Evolutionary conservation across 2,329 filamentous ascomycete species (phyloP).

Genomic region (Ophiostoma sp.): DNA sequence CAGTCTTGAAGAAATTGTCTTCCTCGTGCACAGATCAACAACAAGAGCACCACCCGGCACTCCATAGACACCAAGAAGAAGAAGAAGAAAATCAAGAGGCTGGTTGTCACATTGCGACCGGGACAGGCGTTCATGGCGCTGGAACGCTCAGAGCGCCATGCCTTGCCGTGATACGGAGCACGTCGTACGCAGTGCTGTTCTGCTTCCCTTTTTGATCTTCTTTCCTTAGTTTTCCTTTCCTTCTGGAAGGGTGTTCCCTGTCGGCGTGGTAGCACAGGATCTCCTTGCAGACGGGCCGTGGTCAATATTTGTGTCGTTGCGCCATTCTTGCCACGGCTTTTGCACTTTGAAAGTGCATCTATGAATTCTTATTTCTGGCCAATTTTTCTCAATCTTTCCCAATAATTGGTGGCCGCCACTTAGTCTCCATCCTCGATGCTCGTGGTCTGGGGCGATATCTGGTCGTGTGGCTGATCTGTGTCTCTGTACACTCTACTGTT

Average conservation of each 20-base stretch:
- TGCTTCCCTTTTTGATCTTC: not conserved
- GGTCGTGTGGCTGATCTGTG: not conserved
- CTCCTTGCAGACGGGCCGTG: conserved; percentile 6
- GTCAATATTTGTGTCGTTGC: not conserved
- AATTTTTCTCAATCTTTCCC: not conserved
- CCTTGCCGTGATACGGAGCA: not conserved
- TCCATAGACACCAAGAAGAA: not conserved
- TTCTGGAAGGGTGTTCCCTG: conserved; percentile 24
- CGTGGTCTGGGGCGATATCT: not conserved
- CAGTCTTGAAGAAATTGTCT: not conserved
- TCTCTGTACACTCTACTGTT: not conserved
- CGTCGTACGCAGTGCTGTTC: not conserved
- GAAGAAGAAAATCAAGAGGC: not conserved
- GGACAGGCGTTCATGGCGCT: conserved; percentile 13
- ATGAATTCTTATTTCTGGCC: not conserved
- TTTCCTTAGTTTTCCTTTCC: not conserved
- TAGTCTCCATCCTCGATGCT: not conserved
- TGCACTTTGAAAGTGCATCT: not conserved
- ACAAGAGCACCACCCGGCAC: not conserved
- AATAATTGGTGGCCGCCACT: not conserved
- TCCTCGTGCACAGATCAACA: not conserved
- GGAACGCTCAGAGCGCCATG: conserved; percentile 3
- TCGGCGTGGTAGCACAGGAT: conserved; percentile 13
- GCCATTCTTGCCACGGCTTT: not conserved
- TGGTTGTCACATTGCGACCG: not conserved